Conservation (phyloP, 371 early-diverging fungal species). For the Saksenaea oblongispora region DNA sequence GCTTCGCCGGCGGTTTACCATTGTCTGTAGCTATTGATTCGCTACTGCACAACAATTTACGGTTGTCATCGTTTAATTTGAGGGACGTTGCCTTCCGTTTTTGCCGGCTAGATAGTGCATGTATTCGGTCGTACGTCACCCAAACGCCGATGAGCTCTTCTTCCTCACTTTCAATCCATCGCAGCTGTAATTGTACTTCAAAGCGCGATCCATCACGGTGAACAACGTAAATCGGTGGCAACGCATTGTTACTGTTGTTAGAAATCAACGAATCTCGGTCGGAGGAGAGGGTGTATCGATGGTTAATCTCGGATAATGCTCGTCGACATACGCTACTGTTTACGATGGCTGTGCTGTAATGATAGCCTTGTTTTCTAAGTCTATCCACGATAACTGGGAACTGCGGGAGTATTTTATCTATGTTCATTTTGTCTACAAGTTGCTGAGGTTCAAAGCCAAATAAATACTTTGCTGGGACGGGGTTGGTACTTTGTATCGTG, state of each 20-base stretch:
- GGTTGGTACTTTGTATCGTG: slow-evolving; percentile 63
- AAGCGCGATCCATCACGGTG: slow-evolving; percentile 69
- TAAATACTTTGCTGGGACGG: slow-evolving; percentile 71
- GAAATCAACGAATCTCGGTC: slow-evolving; percentile 17
- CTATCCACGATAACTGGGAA: slow-evolving; percentile 39
- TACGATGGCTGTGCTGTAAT: slow-evolving; percentile 14
- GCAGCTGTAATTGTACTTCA: slow-evolving; percentile 62
- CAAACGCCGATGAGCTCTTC: slow-evolving; percentile 65
- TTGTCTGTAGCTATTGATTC: background rate
- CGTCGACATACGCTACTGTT: slow-evolving; percentile 35
- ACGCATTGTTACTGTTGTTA: slow-evolving; percentile 13
- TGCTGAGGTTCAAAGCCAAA: slow-evolving; percentile 60
- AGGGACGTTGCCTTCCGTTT: slow-evolving; percentile 1
- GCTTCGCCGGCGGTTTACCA: background rate
- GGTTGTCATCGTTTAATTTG: background rate
- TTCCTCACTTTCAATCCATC: slow-evolving; percentile 55
- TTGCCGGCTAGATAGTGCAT: slow-evolving; percentile 17
- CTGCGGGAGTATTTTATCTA: slow-evolving; percentile 62
- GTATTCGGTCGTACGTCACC: slow-evolving; percentile 69
- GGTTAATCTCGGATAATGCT: slow-evolving; percentile 23
- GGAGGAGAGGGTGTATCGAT: slow-evolving; percentile 1
- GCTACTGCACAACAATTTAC: background rate
- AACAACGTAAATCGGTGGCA: slow-evolving; percentile 60
- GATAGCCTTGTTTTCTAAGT: slow-evolving; percentile 14
- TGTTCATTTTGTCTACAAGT: slow-evolving; percentile 50